Base-by-base conservation (phyloP, 352 stramenopile species). In the Pythium volutum region DNA sequence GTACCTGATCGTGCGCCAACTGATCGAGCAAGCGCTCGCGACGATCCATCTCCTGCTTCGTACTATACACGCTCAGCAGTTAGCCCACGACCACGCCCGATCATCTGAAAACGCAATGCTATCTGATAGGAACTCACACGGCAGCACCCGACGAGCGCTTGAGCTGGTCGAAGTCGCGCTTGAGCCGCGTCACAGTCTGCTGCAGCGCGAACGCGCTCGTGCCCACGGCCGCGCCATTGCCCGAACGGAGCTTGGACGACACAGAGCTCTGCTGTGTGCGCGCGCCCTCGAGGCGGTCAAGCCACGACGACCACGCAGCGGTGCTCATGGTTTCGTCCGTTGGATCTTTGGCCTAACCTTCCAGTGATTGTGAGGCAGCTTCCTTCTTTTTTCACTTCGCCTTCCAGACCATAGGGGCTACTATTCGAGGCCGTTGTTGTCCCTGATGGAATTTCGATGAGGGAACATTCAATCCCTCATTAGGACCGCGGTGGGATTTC, bases 141-240 rank as follows among this genome's bases (percentile, higher is more conserved):
- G 59, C 64, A 14, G 64, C 66, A 9, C 56, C 67, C 6, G 77
- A 73, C 11, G 76, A 77, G 26, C 76, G 74, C 59, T 83, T 77
- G 54, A 93, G 79, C 62, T 92, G 79, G 23, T 93, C 82, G 33
- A 91, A 95, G 64, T 95, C 85, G 61, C 85, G 80, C 51, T 85
- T 81, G 12, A 95, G 74, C 34, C 83, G 81, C 54, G 83, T 74
- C n/a, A 85, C 77, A 51, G 79, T 91, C 75, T 95, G 85, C 66
- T 95, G 85, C 62, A 95, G 62, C 39, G 81, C 83, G 62, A 92
- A 95, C 39, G 89, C 85, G 70, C 85, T 93, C 20, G 83, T 89
- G 57, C 83, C 83, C 41, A 92, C 74, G 22, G 78, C 67, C 3
- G 76, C 63, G 20, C 71, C 63, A 60, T 92, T 90, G 1, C 79